Percentiles rank a stretch among this genome's conserved stretches.
These are phyloP conservation scores for Aspergillus olivimuriae DNA, from an alignment of 495 filamentous ascomycete species.

Conservation along the genomic window DNA sequence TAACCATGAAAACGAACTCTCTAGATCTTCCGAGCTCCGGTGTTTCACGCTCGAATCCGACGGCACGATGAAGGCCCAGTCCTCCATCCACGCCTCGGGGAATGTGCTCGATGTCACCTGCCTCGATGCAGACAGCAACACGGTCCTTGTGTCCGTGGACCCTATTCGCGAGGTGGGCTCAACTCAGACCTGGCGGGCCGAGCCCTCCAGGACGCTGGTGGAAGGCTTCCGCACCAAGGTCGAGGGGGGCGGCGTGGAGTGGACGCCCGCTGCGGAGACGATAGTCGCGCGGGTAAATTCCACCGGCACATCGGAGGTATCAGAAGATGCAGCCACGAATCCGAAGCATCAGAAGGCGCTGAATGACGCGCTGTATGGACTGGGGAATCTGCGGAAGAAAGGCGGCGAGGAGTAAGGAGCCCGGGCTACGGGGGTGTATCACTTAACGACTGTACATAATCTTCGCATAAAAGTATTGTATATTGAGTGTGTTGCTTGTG, in stretches of 20 bases:
- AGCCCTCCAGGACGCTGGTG: slow-evolving; percentile 15
- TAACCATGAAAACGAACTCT: no score
- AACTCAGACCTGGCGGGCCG: slow-evolving; percentile 27
- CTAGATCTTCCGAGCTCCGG: slow-evolving; percentile 56
- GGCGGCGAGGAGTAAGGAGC: slow-evolving; percentile 21
- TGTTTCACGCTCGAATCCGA: slow-evolving; percentile 42
- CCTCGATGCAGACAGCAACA: slow-evolving; percentile 23
- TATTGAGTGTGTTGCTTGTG: background rate
- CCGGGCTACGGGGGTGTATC: background rate
- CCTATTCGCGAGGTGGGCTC: slow-evolving; percentile 36
- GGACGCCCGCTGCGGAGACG: slow-evolving; percentile 18
- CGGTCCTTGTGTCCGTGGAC: slow-evolving; percentile 57
- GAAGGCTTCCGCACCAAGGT: slow-evolving; percentile 21
- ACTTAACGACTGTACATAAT: no score
- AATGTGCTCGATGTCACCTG: slow-evolving; percentile 55
- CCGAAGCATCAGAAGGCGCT: slow-evolving; percentile 27
- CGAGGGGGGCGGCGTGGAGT: slow-evolving; percentile 14
- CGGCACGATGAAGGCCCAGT: slow-evolving; percentile 36
- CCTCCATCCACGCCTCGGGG: slow-evolving; percentile 46
- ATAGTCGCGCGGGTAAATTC: slow-evolving; percentile 23
- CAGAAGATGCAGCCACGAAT: slow-evolving; percentile 24
- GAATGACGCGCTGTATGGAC: slow-evolving; percentile 56
- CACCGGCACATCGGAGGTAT: slow-evolving; percentile 27
- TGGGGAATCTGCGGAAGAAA: slow-evolving; percentile 69
- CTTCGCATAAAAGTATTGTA: background rate